Evolutionary conservation across 2,329 filamentous ascomycete genomes (phyloP).

Genomic region (Uncinocarpus reesii): DNA sequence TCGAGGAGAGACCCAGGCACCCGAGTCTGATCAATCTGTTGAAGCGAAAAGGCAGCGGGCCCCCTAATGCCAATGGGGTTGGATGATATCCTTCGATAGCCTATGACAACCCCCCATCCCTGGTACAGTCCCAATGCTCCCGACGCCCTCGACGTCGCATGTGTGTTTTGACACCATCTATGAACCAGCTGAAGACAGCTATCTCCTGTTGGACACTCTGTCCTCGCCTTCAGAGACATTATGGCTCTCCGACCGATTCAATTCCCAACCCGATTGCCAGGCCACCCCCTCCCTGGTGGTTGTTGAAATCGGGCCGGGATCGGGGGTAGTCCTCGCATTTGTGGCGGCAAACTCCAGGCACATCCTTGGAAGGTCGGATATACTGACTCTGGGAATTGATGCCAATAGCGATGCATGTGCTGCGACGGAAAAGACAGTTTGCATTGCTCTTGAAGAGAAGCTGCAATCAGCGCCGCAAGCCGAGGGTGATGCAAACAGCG

Average conservation of each 20-base stretch:
- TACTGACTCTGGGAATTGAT: constrained; percentile 69
- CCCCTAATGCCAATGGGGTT: neutral
- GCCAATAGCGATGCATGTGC: constrained; percentile 74
- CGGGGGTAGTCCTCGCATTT: constrained; percentile 88
- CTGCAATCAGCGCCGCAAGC: neutral
- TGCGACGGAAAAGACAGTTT: constrained; percentile 62
- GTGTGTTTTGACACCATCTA: constrained; percentile 82
- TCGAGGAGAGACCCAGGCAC: too few species aligned
- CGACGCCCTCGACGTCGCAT: constrained; percentile 87
- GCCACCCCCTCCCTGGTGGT: constrained; percentile 49
- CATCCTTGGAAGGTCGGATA: constrained; percentile 61
- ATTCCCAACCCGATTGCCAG: constrained; percentile 3
- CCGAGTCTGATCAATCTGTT: too few species aligned
- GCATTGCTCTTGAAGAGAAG: constrained; percentile 35
- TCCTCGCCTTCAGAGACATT: constrained; percentile 57
- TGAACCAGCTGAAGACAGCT: constrained; percentile 93
- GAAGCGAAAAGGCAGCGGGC: too few species aligned
- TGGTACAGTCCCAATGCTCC: constrained; percentile 55
- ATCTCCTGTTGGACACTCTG: constrained; percentile 82
- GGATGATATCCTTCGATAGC: neutral
- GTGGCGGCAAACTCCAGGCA: constrained; percentile 59
- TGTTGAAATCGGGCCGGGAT: constrained; percentile 81
- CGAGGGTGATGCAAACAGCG: neutral
- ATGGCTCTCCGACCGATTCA: constrained; percentile 59
- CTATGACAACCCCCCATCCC: neutral